Conservation (phyloP, 1,284 basidiomycete genomes). For the Fomitiporia mediterranea region DNA sequence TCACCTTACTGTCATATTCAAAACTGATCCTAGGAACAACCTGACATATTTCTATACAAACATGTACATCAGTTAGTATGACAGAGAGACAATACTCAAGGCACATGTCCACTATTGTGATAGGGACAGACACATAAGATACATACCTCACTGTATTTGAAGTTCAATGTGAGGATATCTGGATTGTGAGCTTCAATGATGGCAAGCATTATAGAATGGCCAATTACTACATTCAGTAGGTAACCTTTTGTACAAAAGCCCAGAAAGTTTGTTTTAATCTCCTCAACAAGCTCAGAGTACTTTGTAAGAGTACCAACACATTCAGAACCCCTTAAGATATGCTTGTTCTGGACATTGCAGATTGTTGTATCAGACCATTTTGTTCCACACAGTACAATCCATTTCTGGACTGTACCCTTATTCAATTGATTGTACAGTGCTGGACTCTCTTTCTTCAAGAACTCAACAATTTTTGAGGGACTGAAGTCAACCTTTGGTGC, state of each 20-base stretch:
- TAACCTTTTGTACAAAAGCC: neutral
- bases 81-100: neutral
- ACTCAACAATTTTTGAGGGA: neutral
- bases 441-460: neutral
- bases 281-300: neutral
- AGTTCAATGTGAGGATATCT: neutral
- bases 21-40: neutral
- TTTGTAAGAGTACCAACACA: neutral
- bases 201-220: neutral
- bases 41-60: neutral
- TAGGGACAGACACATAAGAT: too few relatives aligned
- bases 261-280: neutral
- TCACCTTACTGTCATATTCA: neutral
- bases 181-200: neutral
- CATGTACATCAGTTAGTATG: too few relatives aligned
- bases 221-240: neutral
- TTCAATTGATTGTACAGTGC: neutral
- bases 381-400: neutral
- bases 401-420: neutral
- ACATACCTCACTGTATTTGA: slow-evolving; percentile 1
- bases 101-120: neutral
- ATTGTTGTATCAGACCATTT: neutral
- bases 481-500: neutral
- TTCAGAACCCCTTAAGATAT: neutral
- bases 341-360: neutral